These are phyloP conservation scores for Ogataea polymorpha DNA, from an alignment of 805 yeast genomes.

Conservation along the genomic window DNA sequence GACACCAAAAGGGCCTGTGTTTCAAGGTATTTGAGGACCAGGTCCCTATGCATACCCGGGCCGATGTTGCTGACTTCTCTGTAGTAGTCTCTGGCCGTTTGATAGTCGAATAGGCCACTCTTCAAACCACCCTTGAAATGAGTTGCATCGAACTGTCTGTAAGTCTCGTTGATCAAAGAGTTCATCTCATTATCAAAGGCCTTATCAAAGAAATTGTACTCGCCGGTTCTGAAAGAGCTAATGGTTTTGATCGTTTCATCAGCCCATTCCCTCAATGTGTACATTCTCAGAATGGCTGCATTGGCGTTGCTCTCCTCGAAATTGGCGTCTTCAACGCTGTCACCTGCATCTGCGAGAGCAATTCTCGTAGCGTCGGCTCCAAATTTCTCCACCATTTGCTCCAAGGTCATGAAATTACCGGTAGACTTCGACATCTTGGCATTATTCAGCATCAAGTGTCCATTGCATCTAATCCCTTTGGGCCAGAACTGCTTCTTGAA, in stretches of 20 bases:
- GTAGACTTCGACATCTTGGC: slow-evolving; percentile 98
- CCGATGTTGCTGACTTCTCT: slow-evolving; percentile 69
- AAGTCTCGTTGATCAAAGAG: slow-evolving; percentile 68
- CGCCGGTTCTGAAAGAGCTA: slow-evolving; percentile 55
- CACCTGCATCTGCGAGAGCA: slow-evolving; percentile 98
- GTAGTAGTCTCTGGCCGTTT: slow-evolving; percentile 92
- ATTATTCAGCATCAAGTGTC: slow-evolving; percentile 91
- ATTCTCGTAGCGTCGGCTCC: slow-evolving; percentile 98
- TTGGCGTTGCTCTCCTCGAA: slow-evolving; percentile 95
- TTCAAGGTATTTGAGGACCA: slow-evolving; percentile 80
- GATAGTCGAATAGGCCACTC: slow-evolving; percentile 89
- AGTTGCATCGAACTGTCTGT: slow-evolving; percentile 66
- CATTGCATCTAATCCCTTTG: slow-evolving; percentile 87
- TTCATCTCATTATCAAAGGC: slow-evolving; percentile 96
- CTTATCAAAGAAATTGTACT: slow-evolving; percentile 68
- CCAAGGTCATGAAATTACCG: slow-evolving; percentile 92
- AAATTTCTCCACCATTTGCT: slow-evolving; percentile 78
- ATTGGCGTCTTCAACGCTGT: slow-evolving; percentile 94
- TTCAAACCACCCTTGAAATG: slow-evolving; percentile 87
- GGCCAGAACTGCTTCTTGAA: slow-evolving; percentile 95
- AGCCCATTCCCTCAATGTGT: slow-evolving; percentile 92
- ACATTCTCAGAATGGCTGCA: slow-evolving; percentile 93
- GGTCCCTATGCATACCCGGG: slow-evolving; percentile 73
- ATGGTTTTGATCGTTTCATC: slow-evolving; percentile 63
- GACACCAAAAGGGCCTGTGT: slow-evolving; percentile 79